phyloP scores from a whole-genome alignment of 202 grass and related monocot species.

The Cymbopogon flexuosus region DNA sequence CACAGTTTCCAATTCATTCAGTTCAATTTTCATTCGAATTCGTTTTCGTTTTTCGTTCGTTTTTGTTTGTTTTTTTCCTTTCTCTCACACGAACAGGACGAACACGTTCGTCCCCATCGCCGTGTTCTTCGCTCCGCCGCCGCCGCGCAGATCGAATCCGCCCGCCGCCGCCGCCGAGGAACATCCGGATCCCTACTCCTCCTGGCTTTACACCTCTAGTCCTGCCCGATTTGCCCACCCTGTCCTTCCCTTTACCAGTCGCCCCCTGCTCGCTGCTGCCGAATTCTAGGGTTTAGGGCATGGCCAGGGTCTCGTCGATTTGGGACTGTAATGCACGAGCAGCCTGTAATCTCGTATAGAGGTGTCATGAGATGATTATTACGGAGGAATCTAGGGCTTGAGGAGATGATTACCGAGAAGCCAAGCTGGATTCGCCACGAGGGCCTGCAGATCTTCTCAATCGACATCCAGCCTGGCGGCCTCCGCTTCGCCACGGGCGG shows the following conservation, averaged over 20 bases:
- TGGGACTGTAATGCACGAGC: background rate
- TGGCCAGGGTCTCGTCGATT: constrained; percentile 34
- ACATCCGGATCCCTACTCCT: background rate
- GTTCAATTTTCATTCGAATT: constrained; percentile 39
- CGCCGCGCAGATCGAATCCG: constrained; percentile 3
- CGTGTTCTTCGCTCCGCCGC: constrained; percentile 44
- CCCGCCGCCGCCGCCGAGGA: background rate
- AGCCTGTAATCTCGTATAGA: background rate
- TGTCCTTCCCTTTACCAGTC: background rate
- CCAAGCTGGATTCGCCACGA: constrained; percentile 91
- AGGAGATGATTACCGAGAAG: constrained; percentile 89
- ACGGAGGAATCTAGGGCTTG: background rate
- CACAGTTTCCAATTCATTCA: background rate
- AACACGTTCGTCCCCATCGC: constrained; percentile 24
- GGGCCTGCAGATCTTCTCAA: constrained; percentile 97
- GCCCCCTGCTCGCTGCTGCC: background rate
- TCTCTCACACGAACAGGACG: constrained; percentile 14
- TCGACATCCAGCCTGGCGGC: constrained; percentile 85
- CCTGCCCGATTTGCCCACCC: background rate
- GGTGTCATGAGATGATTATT: background rate
- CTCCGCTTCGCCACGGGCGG: constrained; percentile 86
- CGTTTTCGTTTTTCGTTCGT: background rate
- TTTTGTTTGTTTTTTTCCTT: constrained; percentile 8
- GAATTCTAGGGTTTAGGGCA: constrained; percentile 51
- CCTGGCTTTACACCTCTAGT: background rate